Conservation (phyloP, 192 early-diverging fungal genomes). For the Spinellus fusiger region DNA sequence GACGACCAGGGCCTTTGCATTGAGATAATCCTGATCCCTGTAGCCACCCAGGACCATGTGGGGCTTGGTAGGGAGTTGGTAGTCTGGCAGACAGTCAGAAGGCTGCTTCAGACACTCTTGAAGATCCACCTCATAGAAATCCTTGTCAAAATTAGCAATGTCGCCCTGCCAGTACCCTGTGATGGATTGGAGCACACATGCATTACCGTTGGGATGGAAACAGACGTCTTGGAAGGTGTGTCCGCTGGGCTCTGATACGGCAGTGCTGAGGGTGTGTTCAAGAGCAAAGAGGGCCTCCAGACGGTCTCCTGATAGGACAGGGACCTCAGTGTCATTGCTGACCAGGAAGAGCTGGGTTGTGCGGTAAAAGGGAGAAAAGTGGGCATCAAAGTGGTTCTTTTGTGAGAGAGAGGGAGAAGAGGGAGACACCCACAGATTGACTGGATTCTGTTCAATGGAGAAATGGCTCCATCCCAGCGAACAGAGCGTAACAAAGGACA, state of each 20-base stretch:
- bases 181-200: slow-evolving; percentile 56
- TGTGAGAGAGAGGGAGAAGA: slow-evolving; percentile 43
- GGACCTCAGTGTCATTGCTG: slow-evolving; percentile 21
- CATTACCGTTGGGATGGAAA: slow-evolving; percentile 51
- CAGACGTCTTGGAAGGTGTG: slow-evolving; percentile 50
- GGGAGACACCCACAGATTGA: slow-evolving; percentile 57
- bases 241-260: slow-evolving; percentile 32
- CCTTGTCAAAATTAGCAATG: slow-evolving; percentile 34
- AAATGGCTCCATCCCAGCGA: slow-evolving; percentile 54
- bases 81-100: slow-evolving; percentile 50
- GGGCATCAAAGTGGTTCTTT: slow-evolving; percentile 54
- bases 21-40: slow-evolving; percentile 27
- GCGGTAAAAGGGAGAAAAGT: slow-evolving; percentile 63
- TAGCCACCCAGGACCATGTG: slow-evolving; percentile 55
- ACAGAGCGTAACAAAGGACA: slow-evolving; percentile 40
- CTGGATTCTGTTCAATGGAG: slow-evolving; percentile 47
- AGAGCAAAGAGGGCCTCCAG: slow-evolving; percentile 45
- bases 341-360: slow-evolving; percentile 56
- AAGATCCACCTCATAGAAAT: slow-evolving; percentile 40
- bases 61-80: slow-evolving; percentile 55
- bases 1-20: slow-evolving; percentile 49
- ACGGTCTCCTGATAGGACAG: slow-evolving; percentile 37
- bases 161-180: slow-evolving; percentile 61
- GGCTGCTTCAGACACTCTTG: slow-evolving; percentile 41
- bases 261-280: slow-evolving; percentile 37